Evolutionary conservation across 163 green algal genomes (phyloP), one percentile per base, ranked within the genome.

Genomic region (Coccomyxa subellipsoidea): DNA sequence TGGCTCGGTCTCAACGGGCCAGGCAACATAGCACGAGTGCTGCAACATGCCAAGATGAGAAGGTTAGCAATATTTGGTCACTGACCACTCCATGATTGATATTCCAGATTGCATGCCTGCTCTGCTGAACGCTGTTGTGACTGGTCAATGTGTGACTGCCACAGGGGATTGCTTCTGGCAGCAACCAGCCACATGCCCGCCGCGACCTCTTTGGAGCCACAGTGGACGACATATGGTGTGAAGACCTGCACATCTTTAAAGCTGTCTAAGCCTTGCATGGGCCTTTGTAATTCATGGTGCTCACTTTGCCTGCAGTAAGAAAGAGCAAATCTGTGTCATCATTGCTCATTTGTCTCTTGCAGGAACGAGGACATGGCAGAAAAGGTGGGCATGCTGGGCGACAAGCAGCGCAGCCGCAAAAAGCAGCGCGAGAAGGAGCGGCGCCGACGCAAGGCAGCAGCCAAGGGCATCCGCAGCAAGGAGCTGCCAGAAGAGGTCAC

Each of bases 401-500:
- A n/a, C 37, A 36, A 37, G 38, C 38, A 36, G 9, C 75, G n/a
- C 1, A 27, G 66, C 66, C 37, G 75, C 32, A 59, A 34, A 7
- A 23, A 36, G 27, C 23, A 36, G 38, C 25, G 37, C 25, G 39
- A 31, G 76, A 38, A 39, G 39, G 29, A 71, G 76, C 70, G 32
- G 2, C 32, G 32, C 10, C 31, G 37, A 38, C 37, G 37, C 73
- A 31, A 23, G 23, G 23, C 23, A 54, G 38, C 29, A 15, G 37
- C 36, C 18, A 66, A 79, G 73, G 73, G 37, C 7, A 59, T 69
- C 36, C 47, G 72, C 31, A 73, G 12, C 31, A 21, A 69, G 21
- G 80, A 83, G 0, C 29, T 93, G 36, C 86, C 92, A 12, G 91
- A 96, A 81, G 91, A 93, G 23, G 85, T 91, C 18, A 85, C 84